Evolutionary conservation across 257 asterid genomes (phyloP), one percentile per base, ranked within the genome.

Genomic region (Misopates orontium): DNA sequence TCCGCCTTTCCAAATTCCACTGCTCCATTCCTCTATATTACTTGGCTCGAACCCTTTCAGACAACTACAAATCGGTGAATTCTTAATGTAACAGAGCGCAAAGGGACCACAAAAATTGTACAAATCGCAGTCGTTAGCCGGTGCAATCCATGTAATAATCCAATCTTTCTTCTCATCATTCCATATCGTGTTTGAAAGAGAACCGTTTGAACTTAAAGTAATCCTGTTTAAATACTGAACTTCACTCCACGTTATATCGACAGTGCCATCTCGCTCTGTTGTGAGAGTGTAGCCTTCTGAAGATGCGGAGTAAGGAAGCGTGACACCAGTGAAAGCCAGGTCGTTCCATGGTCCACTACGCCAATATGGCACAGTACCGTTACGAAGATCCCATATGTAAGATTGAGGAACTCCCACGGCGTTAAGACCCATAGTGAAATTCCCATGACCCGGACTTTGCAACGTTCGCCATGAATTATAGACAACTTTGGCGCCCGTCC

Each of bases 371-470:
- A 36, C 42, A 12, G 48, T 11, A n/a, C 45, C 54, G 11, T 36
- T 36, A 36, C 36, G 21, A 13, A 4, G 42, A 9, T 72, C 42
- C 81, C 78, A 72, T 19, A 70, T 7, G 15, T 67, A 63, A 19
- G 68, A 0, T 50, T 78, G 76, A 7, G 78, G 68, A 56, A 60
- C 19, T 22, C 16, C 42, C 13, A 2, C 17, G 5, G 39, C 28
- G 39, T 4, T 21, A 31, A 64, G 8, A n/a, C 72, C 74, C 5
- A 2, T 0, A 14, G 72, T 53, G 60, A 72, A 78, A 59, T 47
- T 58, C 54, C 87, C 87, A 8, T 12, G 11, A 9, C 75, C 69
- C 3, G 82, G 84, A 76, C 75, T 82, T n/a, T 44, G 59, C 4
- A 60, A 47, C 25, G 72, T 76, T 71, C 17, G 73, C 82, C 84